Conservation (phyloP, 495 filamentous ascomycete genomes). For the Acidomyces sp. region DNA sequence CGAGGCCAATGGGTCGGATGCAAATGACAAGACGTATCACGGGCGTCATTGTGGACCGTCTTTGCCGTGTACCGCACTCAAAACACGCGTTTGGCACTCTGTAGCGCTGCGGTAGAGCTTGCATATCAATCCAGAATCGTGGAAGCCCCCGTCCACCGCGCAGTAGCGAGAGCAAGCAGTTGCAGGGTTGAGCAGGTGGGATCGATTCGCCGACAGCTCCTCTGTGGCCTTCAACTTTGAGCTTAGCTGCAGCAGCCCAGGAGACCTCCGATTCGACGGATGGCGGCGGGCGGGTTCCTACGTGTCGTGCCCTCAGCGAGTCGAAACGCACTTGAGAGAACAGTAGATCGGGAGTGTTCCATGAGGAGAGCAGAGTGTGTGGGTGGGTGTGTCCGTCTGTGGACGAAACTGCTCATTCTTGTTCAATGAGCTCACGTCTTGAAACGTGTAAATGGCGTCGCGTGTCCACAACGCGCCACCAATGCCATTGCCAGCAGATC, state of each 20-base stretch:
- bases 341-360: too few relatives aligned
- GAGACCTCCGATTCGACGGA: background rate
- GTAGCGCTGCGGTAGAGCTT: conserved; percentile 8
- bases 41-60: conserved; percentile 2
- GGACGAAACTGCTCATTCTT: too few relatives aligned
- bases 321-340: too few relatives aligned
- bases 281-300: too few relatives aligned
- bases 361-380: too few relatives aligned
- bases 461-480: too few relatives aligned
- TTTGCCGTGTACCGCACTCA: background rate
- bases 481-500: too few relatives aligned
- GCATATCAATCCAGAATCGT: conserved; percentile 4
- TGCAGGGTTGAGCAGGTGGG: background rate
- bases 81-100: conserved; percentile 9
- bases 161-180: background rate
- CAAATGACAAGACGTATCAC: background rate
- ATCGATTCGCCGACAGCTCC: conserved; percentile 2
- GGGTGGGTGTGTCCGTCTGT: too few relatives aligned
- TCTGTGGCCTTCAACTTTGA: background rate
- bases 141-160: background rate
- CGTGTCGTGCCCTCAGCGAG: background rate
- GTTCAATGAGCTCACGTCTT: too few relatives aligned
- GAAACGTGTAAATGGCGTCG: too few relatives aligned
- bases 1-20: background rate
- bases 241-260: background rate